phyloP scores from a whole-genome alignment of 2,329 filamentous ascomycete species.

The Nemania sp. region DNA sequence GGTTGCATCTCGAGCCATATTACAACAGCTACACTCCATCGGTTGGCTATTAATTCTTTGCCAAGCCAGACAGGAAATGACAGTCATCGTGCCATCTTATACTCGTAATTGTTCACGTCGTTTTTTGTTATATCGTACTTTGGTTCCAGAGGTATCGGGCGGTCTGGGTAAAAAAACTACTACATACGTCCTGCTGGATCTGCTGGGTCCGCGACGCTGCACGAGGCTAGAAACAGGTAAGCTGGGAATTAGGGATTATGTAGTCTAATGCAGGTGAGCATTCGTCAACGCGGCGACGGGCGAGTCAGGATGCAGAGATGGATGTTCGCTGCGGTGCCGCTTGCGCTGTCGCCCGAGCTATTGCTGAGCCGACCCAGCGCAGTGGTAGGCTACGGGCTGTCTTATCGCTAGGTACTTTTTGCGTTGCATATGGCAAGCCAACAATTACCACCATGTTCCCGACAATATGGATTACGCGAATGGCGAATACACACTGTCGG shows the following conservation, averaged over 20 bases:
- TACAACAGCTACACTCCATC: not conserved
- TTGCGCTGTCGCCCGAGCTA: constrained; percentile 11
- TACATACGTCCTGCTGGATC: not conserved
- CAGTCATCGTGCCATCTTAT: not conserved
- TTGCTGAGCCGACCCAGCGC: constrained; percentile 32
- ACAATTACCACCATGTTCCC: constrained; percentile 31
- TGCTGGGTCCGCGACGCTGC: constrained; percentile 18
- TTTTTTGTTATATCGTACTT: not conserved
- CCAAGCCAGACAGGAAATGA: not conserved
- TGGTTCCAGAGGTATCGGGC: constrained; percentile 11
- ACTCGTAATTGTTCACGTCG: not conserved
- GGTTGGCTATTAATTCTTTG: not conserved
- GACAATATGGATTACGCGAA: constrained; percentile 37
- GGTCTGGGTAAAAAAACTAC: constrained; percentile 31
- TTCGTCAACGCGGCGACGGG: constrained; percentile 13
- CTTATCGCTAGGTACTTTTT: constrained; percentile 24
- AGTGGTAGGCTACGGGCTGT: constrained; percentile 32
- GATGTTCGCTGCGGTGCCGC: constrained; percentile 17
- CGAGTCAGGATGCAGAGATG: constrained; percentile 29
- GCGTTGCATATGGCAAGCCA: constrained; percentile 34
- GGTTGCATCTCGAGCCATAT: not conserved
- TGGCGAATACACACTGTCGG: constrained; percentile 25
- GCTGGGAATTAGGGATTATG: not conserved
- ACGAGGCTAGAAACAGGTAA: constrained; percentile 31
- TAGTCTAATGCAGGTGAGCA: constrained; percentile 38